phyloP scores from a whole-genome alignment of 805 yeast species.

The Starmerella stellata region DNA sequence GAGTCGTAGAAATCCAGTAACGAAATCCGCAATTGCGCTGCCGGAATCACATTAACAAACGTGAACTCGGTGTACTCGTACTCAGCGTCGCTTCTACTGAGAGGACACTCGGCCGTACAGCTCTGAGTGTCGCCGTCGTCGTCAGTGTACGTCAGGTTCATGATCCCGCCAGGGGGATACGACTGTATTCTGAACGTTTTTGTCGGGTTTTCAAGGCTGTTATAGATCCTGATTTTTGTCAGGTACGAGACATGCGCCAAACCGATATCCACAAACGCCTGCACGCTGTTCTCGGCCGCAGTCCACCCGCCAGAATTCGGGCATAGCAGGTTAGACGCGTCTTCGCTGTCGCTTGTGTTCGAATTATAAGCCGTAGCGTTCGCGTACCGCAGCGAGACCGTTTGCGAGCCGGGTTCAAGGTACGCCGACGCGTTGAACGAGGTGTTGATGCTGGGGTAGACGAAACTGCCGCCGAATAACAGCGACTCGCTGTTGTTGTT shows the following conservation, averaged over 20 bases:
- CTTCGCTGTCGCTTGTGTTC: background rate
- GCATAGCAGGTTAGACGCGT: constrained; percentile 32
- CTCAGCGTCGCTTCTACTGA: constrained; percentile 25
- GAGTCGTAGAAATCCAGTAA: constrained; percentile 52
- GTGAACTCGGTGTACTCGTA: constrained; percentile 54
- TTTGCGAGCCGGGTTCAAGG: constrained; percentile 11
- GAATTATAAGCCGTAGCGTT: constrained; percentile 9
- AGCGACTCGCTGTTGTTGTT: constrained; percentile 29
- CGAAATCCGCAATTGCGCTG: constrained; percentile 44
- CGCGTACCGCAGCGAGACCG: constrained; percentile 9
- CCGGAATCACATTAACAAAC: constrained; percentile 48
- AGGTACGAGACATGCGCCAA: constrained; percentile 31
- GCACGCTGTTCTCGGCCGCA: constrained; percentile 10
- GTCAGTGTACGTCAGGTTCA: constrained; percentile 77
- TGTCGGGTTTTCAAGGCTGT: constrained; percentile 34
- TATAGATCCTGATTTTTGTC: constrained; percentile 53
- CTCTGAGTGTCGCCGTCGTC: constrained; percentile 37
- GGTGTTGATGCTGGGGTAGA: constrained; percentile 4
- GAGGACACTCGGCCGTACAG: constrained; percentile 87
- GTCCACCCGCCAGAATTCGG: constrained; percentile 27
- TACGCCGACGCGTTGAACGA: constrained; percentile 11
- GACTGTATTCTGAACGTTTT: constrained; percentile 56
- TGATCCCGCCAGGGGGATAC: constrained; percentile 65
- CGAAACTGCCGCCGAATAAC: constrained; percentile 65
- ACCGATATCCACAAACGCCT: constrained; percentile 11